Percentiles rank a stretch among this genome's conserved stretches.
Evolutionary conservation across 164 flowering plant species (phyloP).

Genomic region (Kalanchoe fedtschenkoi): DNA sequence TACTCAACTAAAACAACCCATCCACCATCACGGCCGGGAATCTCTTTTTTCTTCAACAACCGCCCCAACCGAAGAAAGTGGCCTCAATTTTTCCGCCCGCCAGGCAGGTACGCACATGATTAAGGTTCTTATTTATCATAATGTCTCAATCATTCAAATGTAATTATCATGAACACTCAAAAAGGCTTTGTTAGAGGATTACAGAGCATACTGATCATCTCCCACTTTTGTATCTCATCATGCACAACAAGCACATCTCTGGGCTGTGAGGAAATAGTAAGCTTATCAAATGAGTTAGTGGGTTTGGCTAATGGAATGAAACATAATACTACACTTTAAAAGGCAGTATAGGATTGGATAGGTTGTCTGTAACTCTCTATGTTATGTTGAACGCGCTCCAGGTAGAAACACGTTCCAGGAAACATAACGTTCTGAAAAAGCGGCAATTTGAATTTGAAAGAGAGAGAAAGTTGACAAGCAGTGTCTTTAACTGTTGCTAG

Average conservation of each 20-base stretch:
- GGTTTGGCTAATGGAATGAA: slow-evolving; percentile 2
- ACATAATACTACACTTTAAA: neutral
- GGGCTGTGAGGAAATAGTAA: too few relatives aligned
- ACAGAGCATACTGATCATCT: neutral
- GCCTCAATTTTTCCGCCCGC: neutral
- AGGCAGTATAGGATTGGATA: neutral
- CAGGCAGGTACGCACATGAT: neutral
- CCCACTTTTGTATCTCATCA: neutral
- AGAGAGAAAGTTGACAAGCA: neutral
- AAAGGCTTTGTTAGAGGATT: neutral
- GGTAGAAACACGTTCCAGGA: neutral
- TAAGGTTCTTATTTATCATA: neutral
- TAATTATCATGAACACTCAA: neutral
- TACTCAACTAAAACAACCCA: neutral
- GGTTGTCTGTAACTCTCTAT: neutral
- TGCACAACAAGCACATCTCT: neutral
- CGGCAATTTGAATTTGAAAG: neutral
- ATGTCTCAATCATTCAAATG: slow-evolving; percentile 1
- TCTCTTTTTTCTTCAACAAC: too few relatives aligned
- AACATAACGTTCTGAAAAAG: neutral
- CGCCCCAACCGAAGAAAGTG: neutral
- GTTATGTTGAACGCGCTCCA: neutral
- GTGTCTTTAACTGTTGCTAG: neutral
- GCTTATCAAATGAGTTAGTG: neutral
- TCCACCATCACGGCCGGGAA: too few relatives aligned